Evolutionary conservation across 2,329 filamentous ascomycete species (phyloP), one percentile per base, ranked within the genome.

Genomic region (Zymoseptoria crescenta): DNA sequence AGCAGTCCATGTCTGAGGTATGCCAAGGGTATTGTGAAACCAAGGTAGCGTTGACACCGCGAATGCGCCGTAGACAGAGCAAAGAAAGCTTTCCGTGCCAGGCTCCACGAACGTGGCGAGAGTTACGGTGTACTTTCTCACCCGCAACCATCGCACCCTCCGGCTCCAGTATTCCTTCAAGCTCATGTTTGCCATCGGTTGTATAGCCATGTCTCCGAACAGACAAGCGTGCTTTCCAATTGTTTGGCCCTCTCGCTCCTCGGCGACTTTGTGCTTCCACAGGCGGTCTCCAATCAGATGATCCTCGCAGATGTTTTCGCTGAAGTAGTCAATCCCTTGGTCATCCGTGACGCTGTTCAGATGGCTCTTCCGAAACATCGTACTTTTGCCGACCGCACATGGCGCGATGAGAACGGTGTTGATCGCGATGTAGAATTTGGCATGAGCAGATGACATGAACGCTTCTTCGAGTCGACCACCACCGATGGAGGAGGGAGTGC

Each of bases 341-440:
- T 70, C 80, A 0, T 74, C 20, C 0, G 85, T 87, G 8, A 94
- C 83, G 64, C 83, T 82, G 74, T 96, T 84, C 41, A 99, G 84
- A 69, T 99, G 93, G 0, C 90, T 89, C 62, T 88, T 89, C 60
- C 94, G 88, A 76, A 97, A 99, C 92, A 99, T 97, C 76, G 95
- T 97, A 69, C 91, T 96, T 77, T 99, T 99, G 55, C 94, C 94
- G 21, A 97, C 87, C 59, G 96, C 88, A 74, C 94, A 99, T 8
- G 95, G 94, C 0, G 94, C 94, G 56, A 97, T 77, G 3, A 88
- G 82, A 16, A 96, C 90, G 0, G 90, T 89, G 75, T 97, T 97
- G 81, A 99, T 99, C 62, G 93, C 94, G 8, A 87, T 88, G 77
- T 99, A 99, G 80, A 99, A 97, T 72, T 99, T 99, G 67, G 91